Conservation (phyloP, 768 basidiomycete genomes). For the Neoboletus magnificus region DNA sequence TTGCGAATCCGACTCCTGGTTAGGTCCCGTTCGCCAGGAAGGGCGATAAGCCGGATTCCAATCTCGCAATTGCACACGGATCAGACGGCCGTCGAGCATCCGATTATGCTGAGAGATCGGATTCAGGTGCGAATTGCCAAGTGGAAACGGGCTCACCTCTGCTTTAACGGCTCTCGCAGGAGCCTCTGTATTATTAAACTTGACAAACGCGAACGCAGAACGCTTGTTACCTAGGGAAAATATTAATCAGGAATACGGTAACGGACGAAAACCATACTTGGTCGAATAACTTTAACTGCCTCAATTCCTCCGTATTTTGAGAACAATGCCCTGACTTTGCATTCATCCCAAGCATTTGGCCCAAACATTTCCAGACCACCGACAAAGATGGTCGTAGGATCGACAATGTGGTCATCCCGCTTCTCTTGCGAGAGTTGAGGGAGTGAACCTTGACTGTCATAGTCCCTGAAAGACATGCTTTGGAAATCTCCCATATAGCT, state of each 20-base stretch:
- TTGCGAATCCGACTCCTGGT: constrained; percentile 38
- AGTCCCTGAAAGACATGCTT: constrained; percentile 24
- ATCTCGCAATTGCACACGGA: constrained; percentile 75
- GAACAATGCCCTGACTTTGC: constrained; percentile 56
- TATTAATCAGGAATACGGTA: background rate
- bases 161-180: constrained; percentile 64
- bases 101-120: constrained; percentile 59
- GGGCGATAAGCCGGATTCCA: constrained; percentile 54
- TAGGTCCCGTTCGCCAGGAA: constrained; percentile 34
- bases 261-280: constrained; percentile 44
- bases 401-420: constrained; percentile 43
- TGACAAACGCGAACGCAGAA: constrained; percentile 78
- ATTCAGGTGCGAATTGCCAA: constrained; percentile 1
- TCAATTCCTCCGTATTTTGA: constrained; percentile 62
- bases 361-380: constrained; percentile 70
- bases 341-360: constrained; percentile 66
- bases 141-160: constrained; percentile 44
- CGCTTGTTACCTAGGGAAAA: constrained; percentile 49
- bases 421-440: constrained; percentile 22
- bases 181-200: constrained; percentile 58
- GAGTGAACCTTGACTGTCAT: constrained; percentile 20
- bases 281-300: constrained; percentile 61
- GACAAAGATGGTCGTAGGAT: constrained; percentile 71
- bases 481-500: constrained; percentile 36
- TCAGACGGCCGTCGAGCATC: constrained; percentile 61